Conservation (phyloP, 2,329 filamentous ascomycete species). For the Alternaria novae-zelandiae region DNA sequence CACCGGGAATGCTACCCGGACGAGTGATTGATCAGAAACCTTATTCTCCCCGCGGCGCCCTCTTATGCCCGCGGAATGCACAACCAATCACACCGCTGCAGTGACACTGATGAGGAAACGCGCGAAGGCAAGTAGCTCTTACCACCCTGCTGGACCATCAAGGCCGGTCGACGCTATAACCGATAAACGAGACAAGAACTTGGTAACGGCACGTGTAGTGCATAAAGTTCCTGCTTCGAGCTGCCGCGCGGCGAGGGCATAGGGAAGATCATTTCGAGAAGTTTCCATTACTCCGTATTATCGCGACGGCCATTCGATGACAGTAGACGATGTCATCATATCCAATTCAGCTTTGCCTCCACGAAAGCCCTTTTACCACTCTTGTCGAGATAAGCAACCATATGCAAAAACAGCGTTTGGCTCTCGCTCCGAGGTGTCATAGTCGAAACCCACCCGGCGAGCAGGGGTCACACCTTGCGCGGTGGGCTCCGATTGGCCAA, state of each 20-base stretch:
- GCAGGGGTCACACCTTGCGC: neutral
- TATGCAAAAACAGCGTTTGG: neutral
- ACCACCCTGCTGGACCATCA: neutral
- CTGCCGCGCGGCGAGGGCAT: neutral
- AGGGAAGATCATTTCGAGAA: neutral
- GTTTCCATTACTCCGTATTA: neutral
- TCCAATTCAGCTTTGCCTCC: neutral
- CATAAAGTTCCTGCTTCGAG: neutral
- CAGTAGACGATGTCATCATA: neutral
- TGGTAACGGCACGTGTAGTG: neutral
- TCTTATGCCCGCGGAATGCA: neutral
- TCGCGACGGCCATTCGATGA: neutral
- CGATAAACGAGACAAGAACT: neutral
- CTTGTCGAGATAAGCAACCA: neutral
- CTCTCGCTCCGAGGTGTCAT: neutral
- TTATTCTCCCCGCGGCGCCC: neutral
- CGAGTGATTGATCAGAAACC: neutral
- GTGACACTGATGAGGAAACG: neutral
- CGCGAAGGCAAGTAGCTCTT: neutral
- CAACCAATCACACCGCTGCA: constrained; percentile 1
- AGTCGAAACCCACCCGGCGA: neutral
- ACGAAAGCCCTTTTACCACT: neutral
- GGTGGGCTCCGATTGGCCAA: constrained; percentile 1
- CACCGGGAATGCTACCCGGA: neutral
- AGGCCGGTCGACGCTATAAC: neutral